Evolutionary conservation across 1,284 basidiomycete genomes (phyloP).

Genomic region (Grifola frondosa): DNA sequence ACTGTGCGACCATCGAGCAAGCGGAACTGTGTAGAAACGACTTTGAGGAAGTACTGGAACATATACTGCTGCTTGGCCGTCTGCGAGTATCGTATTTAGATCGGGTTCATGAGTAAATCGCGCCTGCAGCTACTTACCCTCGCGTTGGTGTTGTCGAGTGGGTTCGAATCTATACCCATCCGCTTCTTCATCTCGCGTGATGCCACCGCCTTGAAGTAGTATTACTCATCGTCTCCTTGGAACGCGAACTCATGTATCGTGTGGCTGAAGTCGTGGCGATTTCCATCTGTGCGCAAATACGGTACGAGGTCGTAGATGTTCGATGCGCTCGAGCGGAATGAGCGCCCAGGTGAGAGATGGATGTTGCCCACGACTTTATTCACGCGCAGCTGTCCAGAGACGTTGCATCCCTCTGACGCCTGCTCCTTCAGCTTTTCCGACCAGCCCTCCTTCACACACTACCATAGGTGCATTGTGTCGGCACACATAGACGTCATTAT

Average conservation of each 20-base stretch:
- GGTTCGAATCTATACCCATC: constrained; percentile 76
- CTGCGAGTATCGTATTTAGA: constrained; percentile 38
- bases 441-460: constrained; percentile 96
- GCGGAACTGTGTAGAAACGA: constrained; percentile 90
- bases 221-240: constrained; percentile 79
- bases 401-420: constrained; percentile 91
- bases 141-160: constrained; percentile 72
- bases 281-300: constrained; percentile 85
- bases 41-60: constrained; percentile 98
- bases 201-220: constrained; percentile 59
- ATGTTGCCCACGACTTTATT: constrained; percentile 97
- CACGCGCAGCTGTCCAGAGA: constrained; percentile 87
- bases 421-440: constrained; percentile 92
- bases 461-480: constrained; percentile 7
- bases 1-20: constrained; percentile 76
- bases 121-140: constrained; percentile 47
- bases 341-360: constrained; percentile 85
- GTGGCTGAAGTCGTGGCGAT: constrained; percentile 94
- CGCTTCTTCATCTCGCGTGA: constrained; percentile 72
- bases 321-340: constrained; percentile 86
- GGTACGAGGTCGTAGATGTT: constrained; percentile 94
- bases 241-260: constrained; percentile 82
- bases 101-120: too few species aligned
- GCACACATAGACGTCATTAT: neutral
- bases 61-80: constrained; percentile 76